Evolutionary conservation across 768 basidiomycete genomes (phyloP).

Genomic region (Pleurotus tuoliensis): DNA sequence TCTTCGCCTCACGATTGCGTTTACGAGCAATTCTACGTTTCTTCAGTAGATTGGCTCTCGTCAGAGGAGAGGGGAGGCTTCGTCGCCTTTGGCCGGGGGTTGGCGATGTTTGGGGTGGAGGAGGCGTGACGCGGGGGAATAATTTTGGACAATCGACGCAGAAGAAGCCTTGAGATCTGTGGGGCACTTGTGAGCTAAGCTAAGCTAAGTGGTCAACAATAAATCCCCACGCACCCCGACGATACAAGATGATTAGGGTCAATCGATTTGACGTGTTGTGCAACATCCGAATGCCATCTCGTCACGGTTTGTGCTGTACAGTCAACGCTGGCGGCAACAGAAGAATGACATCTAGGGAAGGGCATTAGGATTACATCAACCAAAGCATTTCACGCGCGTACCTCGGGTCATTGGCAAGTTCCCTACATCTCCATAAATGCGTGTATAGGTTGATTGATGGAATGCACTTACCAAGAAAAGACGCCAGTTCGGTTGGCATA

Average conservation of each 20-base stretch:
- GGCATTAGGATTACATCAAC: slow-evolving; percentile 4
- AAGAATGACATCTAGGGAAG: slow-evolving; percentile 50
- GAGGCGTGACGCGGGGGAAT: slow-evolving; percentile 34
- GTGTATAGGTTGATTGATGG: not conserved
- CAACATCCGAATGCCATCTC: slow-evolving; percentile 47
- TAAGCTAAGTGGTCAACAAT: not conserved
- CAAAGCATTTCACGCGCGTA: slow-evolving; percentile 16
- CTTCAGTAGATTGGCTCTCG: slow-evolving; percentile 41
- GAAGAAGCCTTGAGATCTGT: slow-evolving; percentile 51
- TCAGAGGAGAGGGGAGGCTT: slow-evolving; percentile 30
- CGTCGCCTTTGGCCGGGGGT: slow-evolving; percentile 34
- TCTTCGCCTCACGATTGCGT: slow-evolving; percentile 32
- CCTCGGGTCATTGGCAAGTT: slow-evolving; percentile 67
- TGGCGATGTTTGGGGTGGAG: slow-evolving; percentile 41
- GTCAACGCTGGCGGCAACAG: slow-evolving; percentile 31
- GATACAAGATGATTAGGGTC: slow-evolving; percentile 66
- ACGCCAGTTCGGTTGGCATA: slow-evolving; percentile 51
- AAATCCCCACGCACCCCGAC: slow-evolving; percentile 43
- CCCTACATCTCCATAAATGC: slow-evolving; percentile 31
- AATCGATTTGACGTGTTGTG: slow-evolving; percentile 36
- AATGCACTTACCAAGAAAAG: slow-evolving; percentile 40
- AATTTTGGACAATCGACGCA: slow-evolving; percentile 56
- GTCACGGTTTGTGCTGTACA: slow-evolving; percentile 56
- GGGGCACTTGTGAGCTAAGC: not conserved
- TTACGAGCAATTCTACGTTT: slow-evolving; percentile 48